phyloP scores from a whole-genome alignment of 345 rosid species.

The Pistacia atlantica region DNA sequence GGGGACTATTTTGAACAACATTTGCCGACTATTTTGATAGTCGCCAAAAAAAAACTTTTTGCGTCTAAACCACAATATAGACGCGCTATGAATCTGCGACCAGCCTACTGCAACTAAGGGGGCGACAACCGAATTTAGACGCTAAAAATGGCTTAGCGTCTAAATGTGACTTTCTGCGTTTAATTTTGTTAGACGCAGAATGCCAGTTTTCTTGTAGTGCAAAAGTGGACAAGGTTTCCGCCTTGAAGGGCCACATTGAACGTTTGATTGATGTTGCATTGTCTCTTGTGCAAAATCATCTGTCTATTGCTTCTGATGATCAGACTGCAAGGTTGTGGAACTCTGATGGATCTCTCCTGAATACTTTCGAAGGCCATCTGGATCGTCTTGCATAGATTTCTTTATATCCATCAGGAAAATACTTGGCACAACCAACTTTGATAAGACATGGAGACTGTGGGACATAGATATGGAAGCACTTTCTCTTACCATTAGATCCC shows the following conservation, averaged over 20 bases:
- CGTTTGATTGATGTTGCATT: slow-evolving; percentile 91
- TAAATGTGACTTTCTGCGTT: no score
- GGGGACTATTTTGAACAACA: no score
- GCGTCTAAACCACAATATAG: no score
- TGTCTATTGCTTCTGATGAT: slow-evolving; percentile 98
- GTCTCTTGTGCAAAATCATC: slow-evolving; percentile 64
- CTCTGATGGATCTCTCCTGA: slow-evolving; percentile 74
- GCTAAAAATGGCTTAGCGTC: no score
- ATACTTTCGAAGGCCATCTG: slow-evolving; percentile 83
- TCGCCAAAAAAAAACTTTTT: no score
- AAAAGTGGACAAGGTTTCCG: slow-evolving; percentile 49
- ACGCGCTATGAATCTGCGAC: no score
- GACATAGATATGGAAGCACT: slow-evolving; percentile 66
- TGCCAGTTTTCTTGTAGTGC: no score
- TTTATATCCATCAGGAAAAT: slow-evolving; percentile 94
- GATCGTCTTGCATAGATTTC: slow-evolving; percentile 87
- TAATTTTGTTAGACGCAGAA: no score
- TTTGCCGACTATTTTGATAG: no score
- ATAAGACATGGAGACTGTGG: slow-evolving; percentile 94
- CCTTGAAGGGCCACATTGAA: slow-evolving; percentile 85
- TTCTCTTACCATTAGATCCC: no score
- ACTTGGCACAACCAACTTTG: slow-evolving; percentile 90
- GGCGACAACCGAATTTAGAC: no score
- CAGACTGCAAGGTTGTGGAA: slow-evolving; percentile 92
- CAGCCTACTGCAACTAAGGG: no score